These are phyloP conservation scores for Fraxinus greggii DNA, from an alignment of 305 asterid species.

Conservation along the genomic window DNA sequence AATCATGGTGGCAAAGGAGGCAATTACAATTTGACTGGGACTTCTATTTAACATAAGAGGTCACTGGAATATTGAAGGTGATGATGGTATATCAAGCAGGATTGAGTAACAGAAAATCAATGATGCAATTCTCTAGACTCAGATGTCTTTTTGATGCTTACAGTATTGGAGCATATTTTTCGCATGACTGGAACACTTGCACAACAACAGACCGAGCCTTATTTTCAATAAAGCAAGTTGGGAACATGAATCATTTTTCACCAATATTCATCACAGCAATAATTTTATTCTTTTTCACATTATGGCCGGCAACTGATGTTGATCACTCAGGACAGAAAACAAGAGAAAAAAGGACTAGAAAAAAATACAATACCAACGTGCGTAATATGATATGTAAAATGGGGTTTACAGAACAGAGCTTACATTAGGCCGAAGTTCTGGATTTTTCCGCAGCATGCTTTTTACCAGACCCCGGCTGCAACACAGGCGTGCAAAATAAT, in stretches of 20 bases:
- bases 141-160: neutral
- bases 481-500: conserved; percentile 23
- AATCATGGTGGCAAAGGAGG: conserved; percentile 6
- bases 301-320: neutral
- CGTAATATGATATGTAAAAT: neutral
- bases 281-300: neutral
- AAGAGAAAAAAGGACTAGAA: neutral
- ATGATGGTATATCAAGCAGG: neutral
- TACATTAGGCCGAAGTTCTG: conserved; percentile 86
- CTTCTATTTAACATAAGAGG: neutral
- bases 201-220: neutral
- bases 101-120: neutral
- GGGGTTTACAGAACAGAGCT: conserved; percentile 30
- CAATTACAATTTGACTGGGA: neutral
- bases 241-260: neutral
- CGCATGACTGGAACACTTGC: neutral
- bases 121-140: neutral
- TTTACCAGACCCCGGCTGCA: conserved; percentile 84
- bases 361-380: conserved; percentile 7
- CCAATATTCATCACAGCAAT: neutral
- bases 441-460: conserved; percentile 91
- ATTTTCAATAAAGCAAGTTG: neutral
- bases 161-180: neutral
- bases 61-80: neutral
- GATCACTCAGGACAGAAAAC: conserved; percentile 11